Percentiles rank a stretch among this genome's conserved stretches.
Evolutionary conservation across 2,329 filamentous ascomycete species (phyloP).

Genomic region (Coniella lustricola): DNA sequence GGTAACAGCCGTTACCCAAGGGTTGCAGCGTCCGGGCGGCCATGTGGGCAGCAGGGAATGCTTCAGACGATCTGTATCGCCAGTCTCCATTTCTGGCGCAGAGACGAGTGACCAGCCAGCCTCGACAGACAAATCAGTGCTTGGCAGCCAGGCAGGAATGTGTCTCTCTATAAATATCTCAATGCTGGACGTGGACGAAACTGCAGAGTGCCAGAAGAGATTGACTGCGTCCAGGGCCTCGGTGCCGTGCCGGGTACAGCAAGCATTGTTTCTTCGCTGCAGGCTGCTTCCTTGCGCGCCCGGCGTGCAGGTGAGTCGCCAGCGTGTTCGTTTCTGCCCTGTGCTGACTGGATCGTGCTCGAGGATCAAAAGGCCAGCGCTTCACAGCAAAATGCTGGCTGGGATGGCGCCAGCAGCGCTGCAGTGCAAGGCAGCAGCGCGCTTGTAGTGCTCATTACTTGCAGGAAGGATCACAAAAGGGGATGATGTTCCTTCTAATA

Average conservation of each 20-base stretch:
- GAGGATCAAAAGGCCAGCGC: background rate
- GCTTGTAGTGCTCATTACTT: too few relatives aligned
- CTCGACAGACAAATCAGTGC: too few relatives aligned
- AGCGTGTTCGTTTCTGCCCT: background rate
- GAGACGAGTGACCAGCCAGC: too few relatives aligned
- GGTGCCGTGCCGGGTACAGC: background rate
- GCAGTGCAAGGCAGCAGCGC: background rate
- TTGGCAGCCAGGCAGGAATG: too few relatives aligned
- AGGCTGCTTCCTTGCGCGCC: background rate
- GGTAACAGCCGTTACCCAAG: background rate
- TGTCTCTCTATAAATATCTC: too few relatives aligned
- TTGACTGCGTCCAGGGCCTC: too few relatives aligned
- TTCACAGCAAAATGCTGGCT: background rate
- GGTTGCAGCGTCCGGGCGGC: background rate
- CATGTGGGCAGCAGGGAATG: slow-evolving; percentile 1
- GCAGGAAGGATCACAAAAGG: too few relatives aligned
- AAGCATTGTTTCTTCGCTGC: background rate
- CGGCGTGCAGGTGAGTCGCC: background rate
- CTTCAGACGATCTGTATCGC: background rate
- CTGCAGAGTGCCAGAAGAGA: too few relatives aligned
- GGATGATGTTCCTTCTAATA: too few relatives aligned
- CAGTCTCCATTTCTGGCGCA: background rate
- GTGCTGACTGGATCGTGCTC: background rate
- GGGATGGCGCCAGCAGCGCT: background rate
- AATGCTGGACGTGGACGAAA: too few relatives aligned